Conservation (phyloP, 805 yeast genomes). For the Candida ponderosae region DNA sequence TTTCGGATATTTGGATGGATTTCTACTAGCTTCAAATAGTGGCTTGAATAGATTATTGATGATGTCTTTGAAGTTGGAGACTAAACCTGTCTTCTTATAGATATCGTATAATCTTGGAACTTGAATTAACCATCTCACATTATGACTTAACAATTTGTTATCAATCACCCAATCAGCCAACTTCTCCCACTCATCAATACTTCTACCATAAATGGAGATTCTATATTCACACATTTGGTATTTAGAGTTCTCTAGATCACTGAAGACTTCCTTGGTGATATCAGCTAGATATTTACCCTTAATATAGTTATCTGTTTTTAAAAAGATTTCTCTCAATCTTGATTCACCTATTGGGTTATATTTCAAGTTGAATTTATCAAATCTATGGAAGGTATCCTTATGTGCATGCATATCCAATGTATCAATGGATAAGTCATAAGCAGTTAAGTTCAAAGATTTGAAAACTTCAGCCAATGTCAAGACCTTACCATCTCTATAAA, state of each 20-base stretch:
- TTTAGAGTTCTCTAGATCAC: constrained; percentile 89
- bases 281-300: constrained; percentile 88
- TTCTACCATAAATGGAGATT: constrained; percentile 89
- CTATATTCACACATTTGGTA: constrained; percentile 97
- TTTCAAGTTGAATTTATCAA: constrained; percentile 93
- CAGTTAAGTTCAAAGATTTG: constrained; percentile 81
- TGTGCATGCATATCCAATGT: constrained; percentile 99
- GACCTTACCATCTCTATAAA: constrained; percentile 85
- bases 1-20: constrained; percentile 88
- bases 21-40: constrained; percentile 77
- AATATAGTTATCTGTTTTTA: constrained; percentile 91
- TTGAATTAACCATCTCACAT: constrained; percentile 95
- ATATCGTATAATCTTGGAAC: constrained; percentile 90
- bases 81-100: constrained; percentile 70
- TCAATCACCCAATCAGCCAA: constrained; percentile 94
- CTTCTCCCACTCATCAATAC: constrained; percentile 89
- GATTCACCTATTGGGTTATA: constrained; percentile 99
- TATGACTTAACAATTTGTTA: constrained; percentile 83
- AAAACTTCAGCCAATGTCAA: constrained; percentile 86
- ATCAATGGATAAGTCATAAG: constrained; percentile 92
- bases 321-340: constrained; percentile 88
- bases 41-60: constrained; percentile 79
- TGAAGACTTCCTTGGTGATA: constrained; percentile 86
- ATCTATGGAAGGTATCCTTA: constrained; percentile 94
- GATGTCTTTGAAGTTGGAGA: constrained; percentile 66